phyloP scores from a whole-genome alignment of 2,329 filamentous ascomycete genomes.

The Fusarium foetens region DNA sequence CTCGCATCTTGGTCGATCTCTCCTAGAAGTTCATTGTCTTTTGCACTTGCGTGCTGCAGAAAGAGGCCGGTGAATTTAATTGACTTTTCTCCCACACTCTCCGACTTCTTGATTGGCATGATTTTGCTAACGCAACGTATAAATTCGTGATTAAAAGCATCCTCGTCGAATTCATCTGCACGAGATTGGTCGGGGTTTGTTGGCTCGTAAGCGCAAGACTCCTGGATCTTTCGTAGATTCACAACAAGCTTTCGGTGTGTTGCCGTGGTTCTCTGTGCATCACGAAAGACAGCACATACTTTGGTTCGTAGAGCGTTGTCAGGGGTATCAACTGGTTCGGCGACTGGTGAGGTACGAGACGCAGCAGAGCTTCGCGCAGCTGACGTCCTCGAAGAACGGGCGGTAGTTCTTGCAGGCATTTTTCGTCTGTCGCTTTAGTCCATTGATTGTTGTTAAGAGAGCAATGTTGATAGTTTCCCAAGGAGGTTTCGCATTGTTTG shows the following conservation, averaged over 20 bases:
- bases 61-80: constrained; percentile 91
- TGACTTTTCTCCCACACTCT: constrained; percentile 85
- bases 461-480: constrained; percentile 10
- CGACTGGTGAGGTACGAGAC: constrained; percentile 62
- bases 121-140: constrained; percentile 83
- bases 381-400: constrained; percentile 59
- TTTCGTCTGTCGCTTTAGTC: constrained; percentile 13
- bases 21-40: constrained; percentile 75
- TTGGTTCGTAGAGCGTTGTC: constrained; percentile 77
- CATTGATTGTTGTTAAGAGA: constrained; percentile 6
- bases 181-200: constrained; percentile 61
- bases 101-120: constrained; percentile 90
- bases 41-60: constrained; percentile 75
- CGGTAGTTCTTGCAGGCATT: constrained; percentile 63
- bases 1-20: constrained; percentile 75
- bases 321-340: constrained; percentile 80
- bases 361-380: constrained; percentile 57
- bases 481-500: constrained; percentile 37
- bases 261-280: constrained; percentile 89
- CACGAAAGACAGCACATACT: constrained; percentile 77
- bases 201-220: constrained; percentile 78
- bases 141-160: constrained; percentile 89
- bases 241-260: constrained; percentile 91
- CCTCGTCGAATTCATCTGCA: constrained; percentile 78
- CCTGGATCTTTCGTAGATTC: constrained; percentile 88